Percentiles rank a stretch among this genome's conserved stretches.
phyloP scores from a whole-genome alignment of 2,329 filamentous ascomycete genomes.

The Cordyceps cicadae region DNA sequence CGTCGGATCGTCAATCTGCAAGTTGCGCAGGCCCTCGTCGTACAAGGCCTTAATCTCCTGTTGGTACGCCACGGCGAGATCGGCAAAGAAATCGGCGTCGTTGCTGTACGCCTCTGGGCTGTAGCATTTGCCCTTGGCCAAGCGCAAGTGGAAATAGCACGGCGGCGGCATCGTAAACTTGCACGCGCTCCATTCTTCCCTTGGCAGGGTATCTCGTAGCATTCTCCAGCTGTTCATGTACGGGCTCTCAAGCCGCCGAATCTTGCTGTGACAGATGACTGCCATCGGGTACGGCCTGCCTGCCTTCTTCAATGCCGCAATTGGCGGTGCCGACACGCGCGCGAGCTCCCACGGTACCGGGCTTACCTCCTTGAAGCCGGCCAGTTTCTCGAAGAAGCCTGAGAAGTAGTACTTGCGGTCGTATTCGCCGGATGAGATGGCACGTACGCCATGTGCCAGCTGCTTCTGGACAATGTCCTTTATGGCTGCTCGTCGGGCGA shows the following conservation, averaged over 20 bases:
- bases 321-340: constrained; percentile 30
- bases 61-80: constrained; percentile 48
- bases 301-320: constrained; percentile 30
- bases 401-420: constrained; percentile 42
- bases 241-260: constrained; percentile 31
- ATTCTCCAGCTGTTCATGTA: constrained; percentile 36
- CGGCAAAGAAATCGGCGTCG: constrained; percentile 48
- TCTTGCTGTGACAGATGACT: constrained; percentile 34
- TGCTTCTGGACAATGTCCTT: constrained; percentile 58
- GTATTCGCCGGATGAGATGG: constrained; percentile 64
- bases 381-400: constrained; percentile 40
- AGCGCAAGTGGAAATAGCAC: constrained; percentile 55
- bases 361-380: constrained; percentile 29
- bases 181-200: constrained; percentile 52
- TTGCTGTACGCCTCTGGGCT: constrained; percentile 41
- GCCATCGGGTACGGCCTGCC: constrained; percentile 32
- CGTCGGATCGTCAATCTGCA: constrained; percentile 57
- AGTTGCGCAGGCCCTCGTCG: constrained; percentile 44
- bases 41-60: constrained; percentile 47
- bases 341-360: constrained; percentile 31
- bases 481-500: constrained; percentile 54
- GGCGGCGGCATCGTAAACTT: constrained; percentile 62
- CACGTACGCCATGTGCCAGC: constrained; percentile 51
- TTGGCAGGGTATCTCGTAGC: constrained; percentile 37
- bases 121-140: constrained; percentile 45